Base-by-base conservation (phyloP, 345 rosid genomes). In the Corchorus capsularis region DNA sequence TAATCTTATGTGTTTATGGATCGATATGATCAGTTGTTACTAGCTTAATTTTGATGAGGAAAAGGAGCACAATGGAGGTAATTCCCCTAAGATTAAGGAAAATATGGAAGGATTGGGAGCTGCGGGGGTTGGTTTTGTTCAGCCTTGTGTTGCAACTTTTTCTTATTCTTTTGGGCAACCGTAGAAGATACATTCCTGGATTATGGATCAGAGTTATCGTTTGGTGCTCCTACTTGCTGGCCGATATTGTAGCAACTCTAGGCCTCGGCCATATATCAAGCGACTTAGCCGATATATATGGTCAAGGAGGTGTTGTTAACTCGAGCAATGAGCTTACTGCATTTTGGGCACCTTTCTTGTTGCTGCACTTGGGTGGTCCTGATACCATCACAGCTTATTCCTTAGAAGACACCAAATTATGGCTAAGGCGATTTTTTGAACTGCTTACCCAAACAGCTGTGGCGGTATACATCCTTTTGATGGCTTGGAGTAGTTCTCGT, bases 301-400 rank as follows among this genome's bases (percentile, higher is more conserved):
- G 22, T 27, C 4, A 15, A 17, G 35, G 41, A 27, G 72, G 72
- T 27, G 43, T 3, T 50, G 3, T 49, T 4, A 43, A 69, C 22
- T 52, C 50, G 1, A 16, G 16, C 5, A 50, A 57, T 1, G 50
- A 49, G 47, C 72, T 49, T 49, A 69, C 72, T 49, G 83, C 83
- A 0, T 84, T 82, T 20, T 79, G 87, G 85, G 70, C 85, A 34
- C 85, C 87, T 0, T 84, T 84, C 54, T 76, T 84, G 17, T 76
- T 82, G 76, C 75, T 84, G 35, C 87, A 84, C 73, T 81, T 82
- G 20, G 87, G 87, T 43, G 85, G 87, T 49, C 85, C 87, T 20
- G 85, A 84, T 56, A 79, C 81, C 46, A 79, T 82, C 19, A 81
- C 87, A 54, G 82, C 89, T 57, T 79, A 81, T 37, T 69, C 85